phyloP scores from a whole-genome alignment of 2,329 filamentous ascomycete genomes.

The Fusarium tuaranense region DNA sequence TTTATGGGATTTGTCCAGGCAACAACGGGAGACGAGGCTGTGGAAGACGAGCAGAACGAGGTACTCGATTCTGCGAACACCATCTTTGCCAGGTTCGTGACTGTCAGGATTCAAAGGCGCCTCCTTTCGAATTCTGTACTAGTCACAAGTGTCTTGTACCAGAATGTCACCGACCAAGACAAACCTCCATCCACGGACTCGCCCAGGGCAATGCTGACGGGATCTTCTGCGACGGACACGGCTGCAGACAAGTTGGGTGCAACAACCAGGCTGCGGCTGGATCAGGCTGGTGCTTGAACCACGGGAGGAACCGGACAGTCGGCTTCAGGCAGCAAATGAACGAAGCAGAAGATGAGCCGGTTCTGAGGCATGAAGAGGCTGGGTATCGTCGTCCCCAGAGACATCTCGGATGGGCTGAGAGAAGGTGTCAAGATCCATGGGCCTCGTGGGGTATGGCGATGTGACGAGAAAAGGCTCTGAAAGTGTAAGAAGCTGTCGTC shows the following conservation, averaged over 20 bases:
- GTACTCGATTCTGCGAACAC: conserved; percentile 27
- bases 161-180: conserved; percentile 30
- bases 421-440: conserved; percentile 26
- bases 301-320: conserved; percentile 9
- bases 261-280: conserved; percentile 14
- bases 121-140: conserved; percentile 32
- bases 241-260: conserved; percentile 37
- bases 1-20: conserved; percentile 18
- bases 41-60: conserved; percentile 16
- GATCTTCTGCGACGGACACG: conserved; percentile 37
- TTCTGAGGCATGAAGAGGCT: not conserved
- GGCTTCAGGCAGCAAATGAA: conserved; percentile 6
- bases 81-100: conserved; percentile 41
- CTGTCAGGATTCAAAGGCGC: conserved; percentile 29
- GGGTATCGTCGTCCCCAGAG: conserved; percentile 9
- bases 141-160: conserved; percentile 31
- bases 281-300: conserved; percentile 30
- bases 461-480: conserved; percentile 4
- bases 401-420: conserved; percentile 31
- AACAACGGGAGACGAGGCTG: conserved; percentile 22
- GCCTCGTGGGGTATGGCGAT: conserved; percentile 32
- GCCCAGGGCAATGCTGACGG: not conserved
- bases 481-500: conserved; percentile 5
- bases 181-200: not conserved
- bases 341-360: not conserved